Base-by-base conservation (phyloP, 2,329 filamentous ascomycete species). In the Aspergillus alliaceus region DNA sequence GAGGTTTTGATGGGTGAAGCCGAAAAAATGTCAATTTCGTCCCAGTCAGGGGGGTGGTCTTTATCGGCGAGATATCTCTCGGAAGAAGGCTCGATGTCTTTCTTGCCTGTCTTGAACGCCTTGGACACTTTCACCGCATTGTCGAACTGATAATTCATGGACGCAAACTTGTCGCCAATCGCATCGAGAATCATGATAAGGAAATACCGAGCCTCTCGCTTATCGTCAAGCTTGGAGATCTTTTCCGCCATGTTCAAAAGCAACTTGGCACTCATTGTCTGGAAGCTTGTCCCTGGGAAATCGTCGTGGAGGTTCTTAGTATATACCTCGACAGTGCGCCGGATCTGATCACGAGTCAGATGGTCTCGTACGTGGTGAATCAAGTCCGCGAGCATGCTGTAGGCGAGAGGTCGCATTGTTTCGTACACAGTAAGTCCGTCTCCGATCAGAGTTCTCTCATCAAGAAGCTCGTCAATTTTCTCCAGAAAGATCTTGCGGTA, bases 201-300 rank as follows among this genome's bases (percentile, higher is more conserved):
- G 72, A 96, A 96, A 72, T 98, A 93, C 6, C 96, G 88, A 24
- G 95, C 95, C 72, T 99, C 93, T 42, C 89, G 86, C 77, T 98
- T 99, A 71, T 96, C 91, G 20, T 90, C 89, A 66, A 99, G 84
- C 73, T 93, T 96, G 1, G 93, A 91, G 69, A 99, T 99, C 72
- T 91, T 96, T 69, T 99, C 96, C 0, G 93, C 95, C 91, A 99
- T 96, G 72, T 99, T 99, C 12, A 99, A 81, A 1, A 99, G 80
- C 2, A 99, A 81, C 74, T 98, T 99, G 0, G 95, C 96, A 67
- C 95, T 98, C 95, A 99, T 99, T 0, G 95, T 99, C 75, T 99
- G 96, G 71, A 99, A 99, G 74, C 93, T 99, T 0, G 96, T 98
- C 8, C 96, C 96, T 0, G 95, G 96, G 61, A 96, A 96, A 62